Percentiles rank a stretch among this genome's conserved stretches.
Conservation (phyloP, 345 rosid genomes). For the Salix udensis region DNA sequence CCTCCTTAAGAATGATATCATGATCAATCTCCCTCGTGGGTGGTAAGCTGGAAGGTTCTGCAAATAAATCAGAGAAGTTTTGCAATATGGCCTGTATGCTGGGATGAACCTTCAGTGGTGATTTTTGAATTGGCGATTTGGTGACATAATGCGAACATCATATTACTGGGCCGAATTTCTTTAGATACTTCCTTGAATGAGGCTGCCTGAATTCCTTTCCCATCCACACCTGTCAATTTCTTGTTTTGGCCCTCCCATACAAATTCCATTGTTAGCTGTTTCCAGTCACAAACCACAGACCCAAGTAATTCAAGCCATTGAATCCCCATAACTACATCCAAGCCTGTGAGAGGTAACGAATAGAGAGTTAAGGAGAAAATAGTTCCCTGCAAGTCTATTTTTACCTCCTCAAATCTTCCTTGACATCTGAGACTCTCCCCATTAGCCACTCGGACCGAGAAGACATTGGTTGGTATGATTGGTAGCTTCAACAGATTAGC, state of each 20-base stretch:
- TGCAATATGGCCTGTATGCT: background rate
- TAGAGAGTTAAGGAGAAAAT: background rate
- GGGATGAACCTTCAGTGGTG: no score
- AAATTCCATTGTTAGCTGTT: conserved; percentile 3
- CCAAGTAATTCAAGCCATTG: background rate
- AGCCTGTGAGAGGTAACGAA: background rate
- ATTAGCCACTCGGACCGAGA: background rate
- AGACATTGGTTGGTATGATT: background rate
- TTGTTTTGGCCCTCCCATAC: background rate
- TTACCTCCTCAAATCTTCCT: background rate
- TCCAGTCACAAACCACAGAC: background rate
- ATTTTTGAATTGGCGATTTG: no score
- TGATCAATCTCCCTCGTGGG: conserved; percentile 2
- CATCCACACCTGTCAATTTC: conserved; percentile 1
- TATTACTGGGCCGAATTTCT: background rate
- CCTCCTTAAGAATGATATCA: background rate
- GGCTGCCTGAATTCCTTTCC: background rate
- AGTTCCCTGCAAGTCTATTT: background rate
- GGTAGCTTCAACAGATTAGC: background rate
- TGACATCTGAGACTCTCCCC: background rate
- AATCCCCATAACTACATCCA: background rate
- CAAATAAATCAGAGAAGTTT: background rate
- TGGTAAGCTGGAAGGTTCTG: background rate
- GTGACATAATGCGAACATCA: no score
- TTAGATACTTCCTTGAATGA: background rate